phyloP scores from a whole-genome alignment of 2,329 filamentous ascomycete genomes.

The Colletotrichum endophyticum region DNA sequence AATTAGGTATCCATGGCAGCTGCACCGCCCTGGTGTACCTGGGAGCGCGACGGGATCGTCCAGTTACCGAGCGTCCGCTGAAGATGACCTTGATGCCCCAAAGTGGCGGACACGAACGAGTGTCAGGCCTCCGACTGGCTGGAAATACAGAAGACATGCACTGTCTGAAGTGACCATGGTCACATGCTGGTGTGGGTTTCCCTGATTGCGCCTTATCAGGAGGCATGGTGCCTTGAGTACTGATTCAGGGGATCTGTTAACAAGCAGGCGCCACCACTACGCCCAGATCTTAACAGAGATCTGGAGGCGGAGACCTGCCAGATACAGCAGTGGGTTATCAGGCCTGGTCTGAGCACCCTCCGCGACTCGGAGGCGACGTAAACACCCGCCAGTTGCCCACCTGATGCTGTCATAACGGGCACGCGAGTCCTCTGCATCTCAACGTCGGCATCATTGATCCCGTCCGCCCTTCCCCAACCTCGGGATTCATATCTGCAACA shows the following conservation, averaged over 20 bases:
- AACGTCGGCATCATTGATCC: constrained; percentile 19
- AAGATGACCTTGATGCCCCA: not conserved
- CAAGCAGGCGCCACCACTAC: too few species aligned
- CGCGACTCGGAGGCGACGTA: constrained; percentile 16
- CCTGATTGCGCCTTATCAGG: constrained; percentile 8
- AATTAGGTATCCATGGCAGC: not conserved
- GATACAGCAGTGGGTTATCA: not conserved
- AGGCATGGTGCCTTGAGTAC: not conserved
- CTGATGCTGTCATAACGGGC: constrained; percentile 21
- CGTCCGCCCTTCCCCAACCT: not conserved
- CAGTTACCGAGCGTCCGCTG: constrained; percentile 10
- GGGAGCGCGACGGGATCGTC: not conserved
- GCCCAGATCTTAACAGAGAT: not conserved
- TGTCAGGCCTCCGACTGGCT: constrained; percentile 3
- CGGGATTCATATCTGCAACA: not conserved
- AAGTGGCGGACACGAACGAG: constrained; percentile 4
- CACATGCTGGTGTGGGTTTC: constrained; percentile 12
- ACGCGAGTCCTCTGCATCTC: not conserved
- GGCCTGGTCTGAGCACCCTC: constrained; percentile 6
- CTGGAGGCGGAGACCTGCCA: not conserved
- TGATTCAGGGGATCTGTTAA: not conserved
- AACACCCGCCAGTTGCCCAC: constrained; percentile 10
- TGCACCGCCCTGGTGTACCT: not conserved
- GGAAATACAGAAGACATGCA: constrained; percentile 6
- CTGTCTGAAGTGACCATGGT: constrained; percentile 1